These are phyloP conservation scores for Mycosphaerella sp. DNA, from an alignment of 2,329 filamentous ascomycete species.

Conservation along the genomic window DNA sequence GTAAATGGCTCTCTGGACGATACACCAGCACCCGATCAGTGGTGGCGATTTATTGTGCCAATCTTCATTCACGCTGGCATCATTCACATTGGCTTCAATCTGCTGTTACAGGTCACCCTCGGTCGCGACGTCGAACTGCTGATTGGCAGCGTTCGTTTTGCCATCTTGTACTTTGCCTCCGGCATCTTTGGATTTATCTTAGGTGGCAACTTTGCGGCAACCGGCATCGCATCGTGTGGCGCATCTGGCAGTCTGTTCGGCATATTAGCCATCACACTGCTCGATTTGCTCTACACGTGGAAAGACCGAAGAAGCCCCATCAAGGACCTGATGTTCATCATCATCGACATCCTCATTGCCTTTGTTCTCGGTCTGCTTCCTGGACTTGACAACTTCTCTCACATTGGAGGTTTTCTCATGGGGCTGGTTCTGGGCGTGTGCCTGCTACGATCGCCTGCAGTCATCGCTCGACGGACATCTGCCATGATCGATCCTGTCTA, in stretches of 20 bases:
- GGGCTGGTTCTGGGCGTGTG: conserved; percentile 81
- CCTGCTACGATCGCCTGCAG: conserved; percentile 79
- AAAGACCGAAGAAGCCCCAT: conserved; percentile 65
- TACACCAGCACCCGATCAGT: conserved; percentile 71
- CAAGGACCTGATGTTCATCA: conserved; percentile 80
- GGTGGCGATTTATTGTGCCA: conserved; percentile 92
- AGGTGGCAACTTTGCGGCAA: conserved; percentile 84
- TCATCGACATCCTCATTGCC: conserved; percentile 78
- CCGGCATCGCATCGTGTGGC: conserved; percentile 71
- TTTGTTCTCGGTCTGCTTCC: conserved; percentile 90
- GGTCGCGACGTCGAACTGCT: conserved; percentile 87
- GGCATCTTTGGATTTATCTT: conserved; percentile 96
- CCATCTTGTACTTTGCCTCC: conserved; percentile 79
- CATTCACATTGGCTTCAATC: conserved; percentile 92
- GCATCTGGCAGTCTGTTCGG: conserved; percentile 89
- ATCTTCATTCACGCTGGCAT: conserved; percentile 94
- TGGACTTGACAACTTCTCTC: conserved; percentile 92
- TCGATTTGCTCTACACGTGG: conserved; percentile 94
- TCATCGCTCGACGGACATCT: conserved; percentile 32
- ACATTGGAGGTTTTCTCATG: conserved; percentile 94
- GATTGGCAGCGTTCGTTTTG: conserved; percentile 82
- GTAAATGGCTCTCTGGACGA: conserved; percentile 47
- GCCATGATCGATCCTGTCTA: conserved; percentile 17
- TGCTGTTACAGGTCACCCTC: conserved; percentile 83
- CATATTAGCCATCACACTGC: conserved; percentile 76